Conservation (phyloP, 495 filamentous ascomycete genomes). For the Penicillium turbatum region DNA sequence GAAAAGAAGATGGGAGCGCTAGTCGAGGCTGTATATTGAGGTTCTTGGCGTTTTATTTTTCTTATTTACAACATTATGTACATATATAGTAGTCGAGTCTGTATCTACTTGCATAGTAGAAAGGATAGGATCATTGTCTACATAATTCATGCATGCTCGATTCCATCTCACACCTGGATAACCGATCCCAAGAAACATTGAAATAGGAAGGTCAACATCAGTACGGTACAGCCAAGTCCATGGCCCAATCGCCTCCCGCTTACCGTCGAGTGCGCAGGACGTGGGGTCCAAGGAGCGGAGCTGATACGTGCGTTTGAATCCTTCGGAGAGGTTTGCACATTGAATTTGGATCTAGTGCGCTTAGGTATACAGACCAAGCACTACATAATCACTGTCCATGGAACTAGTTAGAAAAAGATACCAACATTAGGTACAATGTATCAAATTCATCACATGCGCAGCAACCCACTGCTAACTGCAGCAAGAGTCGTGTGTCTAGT, state of each 20-base stretch:
- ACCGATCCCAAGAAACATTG: no score
- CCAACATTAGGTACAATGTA: background rate
- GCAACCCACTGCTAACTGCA: background rate
- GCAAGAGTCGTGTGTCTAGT: slow-evolving; percentile 3
- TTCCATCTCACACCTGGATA: no score
- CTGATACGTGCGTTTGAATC: background rate
- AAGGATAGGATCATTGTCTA: no score
- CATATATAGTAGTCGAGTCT: no score
- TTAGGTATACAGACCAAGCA: no score
- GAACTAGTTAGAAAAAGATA: no score
- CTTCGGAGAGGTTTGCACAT: background rate
- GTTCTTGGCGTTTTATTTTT: background rate
- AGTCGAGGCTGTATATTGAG: slow-evolving; percentile 7
- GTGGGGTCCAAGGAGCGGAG: slow-evolving; percentile 13
- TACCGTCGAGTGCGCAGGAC: background rate
- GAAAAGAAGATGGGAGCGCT: background rate
- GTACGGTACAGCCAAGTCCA: no score
- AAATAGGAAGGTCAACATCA: no score
- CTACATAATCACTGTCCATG: no score
- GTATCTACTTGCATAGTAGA: no score
- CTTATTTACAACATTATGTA: no score
- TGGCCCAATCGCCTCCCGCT: background rate
- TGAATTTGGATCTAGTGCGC: background rate
- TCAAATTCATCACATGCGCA: background rate
- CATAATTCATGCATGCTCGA: no score